Evolutionary conservation across 1,284 basidiomycete species (phyloP), one percentile per base, ranked within the genome.

Genomic region (Cutaneotrichosporon cyanovorans): DNA sequence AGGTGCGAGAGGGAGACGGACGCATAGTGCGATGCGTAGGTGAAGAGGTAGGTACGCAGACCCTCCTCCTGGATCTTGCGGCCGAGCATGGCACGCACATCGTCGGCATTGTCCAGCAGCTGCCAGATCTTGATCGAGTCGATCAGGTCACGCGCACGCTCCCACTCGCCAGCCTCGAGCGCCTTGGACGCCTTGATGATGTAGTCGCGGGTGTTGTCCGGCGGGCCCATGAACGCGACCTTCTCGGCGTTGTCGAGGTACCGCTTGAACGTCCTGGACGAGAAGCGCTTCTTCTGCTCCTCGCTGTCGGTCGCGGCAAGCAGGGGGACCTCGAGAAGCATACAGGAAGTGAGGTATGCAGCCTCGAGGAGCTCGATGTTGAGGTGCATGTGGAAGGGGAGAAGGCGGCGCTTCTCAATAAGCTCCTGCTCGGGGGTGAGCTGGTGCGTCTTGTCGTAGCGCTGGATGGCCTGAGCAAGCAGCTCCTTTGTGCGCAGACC

Each of bases 321-420:
- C 40, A 96, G 75, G 7, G 95, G 95, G 20, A 98, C 91, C 74
- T 98, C 95, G 43, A 97, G 84, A 35, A 99, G 79, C 95, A 99
- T 99, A 73, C 89, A 95, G 16, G 89, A 93, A 33, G 95, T 90
- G 36, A 99, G 78, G 78, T 97, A 99, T 8, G 90, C 92, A 36
- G 91, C 92, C 73, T 98, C 95, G 53, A 98, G 78, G 22, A 99
- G 77, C 73, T 98, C 95, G 14, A 95, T 88, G 75, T 98, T 98
- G 75, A 98, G 93, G 75, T 99, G 95, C 86, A 98, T 89, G 73
- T 99, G 95, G 84, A 98, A 99, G 28, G 95, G 95, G 20, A 99
- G 78, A 63, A 97, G 88, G 38, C 93, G 81, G 60, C 91, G 87
- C 61, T 91, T 87, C 72, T 98, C 95, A 7, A 91, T 83, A 68